Base-by-base conservation (phyloP, 768 basidiomycete genomes). In the Hericium rajendrae region DNA sequence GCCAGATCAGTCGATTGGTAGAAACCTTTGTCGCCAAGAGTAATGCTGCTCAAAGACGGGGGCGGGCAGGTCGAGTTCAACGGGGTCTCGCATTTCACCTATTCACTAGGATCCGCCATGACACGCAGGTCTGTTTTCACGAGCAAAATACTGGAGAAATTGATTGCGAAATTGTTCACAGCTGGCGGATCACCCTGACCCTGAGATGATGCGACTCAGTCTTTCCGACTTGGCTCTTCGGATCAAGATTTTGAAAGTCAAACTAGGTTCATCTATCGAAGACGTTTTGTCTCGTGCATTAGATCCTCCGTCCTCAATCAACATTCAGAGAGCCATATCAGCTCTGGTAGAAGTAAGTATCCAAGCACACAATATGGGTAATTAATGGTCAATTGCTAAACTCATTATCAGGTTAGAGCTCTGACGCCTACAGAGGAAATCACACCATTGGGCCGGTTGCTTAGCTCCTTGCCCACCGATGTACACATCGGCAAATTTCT, bases 401-500 rank as follows among this genome's bases (percentile, higher is more conserved):
- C 9, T 3, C 37, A 46, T 38, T 4, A 22, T 20, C 51, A 90
- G 88, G 92, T 92, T 62, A 82, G 87, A 57, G 94, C 95, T 5
- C 73, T 99, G 59, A 97, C 92, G 1, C 64, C 79, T 2, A 74
- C 76, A 1, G 92, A 99, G 69, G 94, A 95, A 16, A 94, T 99
- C 59, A 97, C 95, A 1, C 87, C 94, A 0, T 88, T 97, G 84
- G 95, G 95, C 41, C 77, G 85, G 54, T 74, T 95, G 22, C 77
- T 99, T 41, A 92, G 91, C 73, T 89, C 91, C 67, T 75, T 99
- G 40, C 95, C 95, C 0, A 91, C 93, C 49, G 95, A 99, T 67
- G 94, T 98, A 15, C 92, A 97, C 68, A 80, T 97, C 3, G 94
- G 94, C 40, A 97, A 97, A 73, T 89, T 97, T 67, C 76, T 98